Percentiles rank a stretch among this genome's conserved stretches.
Conservation (phyloP, 192 early-diverging fungal genomes). For the Podila horticola region DNA sequence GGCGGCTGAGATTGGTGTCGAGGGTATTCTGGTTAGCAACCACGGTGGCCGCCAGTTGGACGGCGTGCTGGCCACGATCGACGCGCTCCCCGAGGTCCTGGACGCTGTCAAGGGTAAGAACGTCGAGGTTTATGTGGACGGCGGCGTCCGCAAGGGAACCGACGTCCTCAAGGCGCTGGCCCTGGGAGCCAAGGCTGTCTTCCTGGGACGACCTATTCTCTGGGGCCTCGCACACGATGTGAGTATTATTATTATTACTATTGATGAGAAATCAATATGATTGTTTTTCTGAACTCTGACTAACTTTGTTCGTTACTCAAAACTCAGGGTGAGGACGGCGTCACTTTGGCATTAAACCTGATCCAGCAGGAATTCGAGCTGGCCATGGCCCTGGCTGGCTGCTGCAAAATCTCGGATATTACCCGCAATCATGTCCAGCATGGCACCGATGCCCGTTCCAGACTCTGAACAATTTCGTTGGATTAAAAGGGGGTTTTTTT, state of each 20-base stretch:
- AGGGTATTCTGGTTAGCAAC: constrained; percentile 92
- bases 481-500: background rate
- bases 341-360: constrained; percentile 76
- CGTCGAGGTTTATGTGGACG: constrained; percentile 94
- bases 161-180: constrained; percentile 98
- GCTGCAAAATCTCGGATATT: constrained; percentile 73
- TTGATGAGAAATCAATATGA: background rate
- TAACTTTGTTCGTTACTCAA: constrained; percentile 67
- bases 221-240: constrained; percentile 56
- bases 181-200: constrained; percentile 92
- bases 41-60: constrained; percentile 98
- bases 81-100: constrained; percentile 90
- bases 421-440: constrained; percentile 53
- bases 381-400: constrained; percentile 81
- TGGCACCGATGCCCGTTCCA: constrained; percentile 12
- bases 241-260: constrained; percentile 5
- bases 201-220: constrained; percentile 80
- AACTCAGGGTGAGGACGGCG: constrained; percentile 87
- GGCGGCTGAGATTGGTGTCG: constrained; percentile 81
- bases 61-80: constrained; percentile 73
- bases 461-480: constrained; percentile 4
- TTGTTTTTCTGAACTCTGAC: background rate
- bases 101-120: constrained; percentile 70
- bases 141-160: constrained; percentile 89
- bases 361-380: constrained; percentile 89